Percentiles rank a stretch among this genome's conserved stretches.
Conservation (phyloP, 192 early-diverging fungal species). For the Linnemannia elongata region DNA sequence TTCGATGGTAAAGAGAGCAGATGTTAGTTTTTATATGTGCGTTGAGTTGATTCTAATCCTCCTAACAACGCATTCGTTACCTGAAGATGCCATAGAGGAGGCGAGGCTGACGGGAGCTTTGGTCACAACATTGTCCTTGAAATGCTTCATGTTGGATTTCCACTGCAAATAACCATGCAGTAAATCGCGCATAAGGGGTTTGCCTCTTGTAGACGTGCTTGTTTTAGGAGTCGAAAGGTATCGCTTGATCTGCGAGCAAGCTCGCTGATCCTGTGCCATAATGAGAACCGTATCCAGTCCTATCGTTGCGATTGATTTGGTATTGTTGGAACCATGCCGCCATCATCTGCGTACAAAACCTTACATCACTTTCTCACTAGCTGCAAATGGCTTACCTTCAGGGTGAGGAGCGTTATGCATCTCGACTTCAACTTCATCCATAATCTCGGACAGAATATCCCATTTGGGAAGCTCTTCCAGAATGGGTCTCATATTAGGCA, state of each 20-base stretch:
- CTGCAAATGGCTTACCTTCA: slow-evolving; percentile 11
- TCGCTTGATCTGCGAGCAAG: slow-evolving; percentile 74
- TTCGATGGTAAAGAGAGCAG: not conserved
- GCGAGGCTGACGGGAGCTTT: slow-evolving; percentile 19
- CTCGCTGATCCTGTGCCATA: slow-evolving; percentile 77
- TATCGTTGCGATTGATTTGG: not conserved
- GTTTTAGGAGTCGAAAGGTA: slow-evolving; percentile 59
- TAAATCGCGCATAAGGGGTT: slow-evolving; percentile 60
- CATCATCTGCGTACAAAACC: not conserved
- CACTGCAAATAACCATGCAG: slow-evolving; percentile 81
- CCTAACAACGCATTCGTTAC: not conserved
- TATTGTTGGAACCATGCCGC: not conserved
- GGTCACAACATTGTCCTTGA: slow-evolving; percentile 53
- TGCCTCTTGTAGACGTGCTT: slow-evolving; percentile 21
- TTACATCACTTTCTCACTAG: slow-evolving; percentile 9
- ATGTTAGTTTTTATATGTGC: not conserved
- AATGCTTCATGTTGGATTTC: slow-evolving; percentile 71
- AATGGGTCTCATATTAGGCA: slow-evolving; percentile 75
- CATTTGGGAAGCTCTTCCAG: slow-evolving; percentile 97
- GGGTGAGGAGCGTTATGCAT: slow-evolving; percentile 48
- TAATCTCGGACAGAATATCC: slow-evolving; percentile 73
- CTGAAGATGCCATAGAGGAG: not conserved
- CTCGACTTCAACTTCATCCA: slow-evolving; percentile 88
- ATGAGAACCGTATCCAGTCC: slow-evolving; percentile 70
- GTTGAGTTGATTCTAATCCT: too few species aligned